Evolutionary conservation across 2,329 filamentous ascomycete species (phyloP).

Genomic region (Blastomyces parvus): DNA sequence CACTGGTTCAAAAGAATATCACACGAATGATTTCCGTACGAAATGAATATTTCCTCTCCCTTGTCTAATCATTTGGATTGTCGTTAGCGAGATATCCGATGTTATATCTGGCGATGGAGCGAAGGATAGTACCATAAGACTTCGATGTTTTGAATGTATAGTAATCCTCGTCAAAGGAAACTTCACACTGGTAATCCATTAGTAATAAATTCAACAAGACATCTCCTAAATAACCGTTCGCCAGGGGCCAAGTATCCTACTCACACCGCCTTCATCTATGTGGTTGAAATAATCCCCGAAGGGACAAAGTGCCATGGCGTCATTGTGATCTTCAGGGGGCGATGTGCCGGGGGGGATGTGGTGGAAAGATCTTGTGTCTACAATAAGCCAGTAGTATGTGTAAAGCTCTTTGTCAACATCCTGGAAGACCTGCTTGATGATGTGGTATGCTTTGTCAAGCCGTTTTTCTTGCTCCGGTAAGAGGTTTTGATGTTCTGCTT

Average conservation of each 20-base stretch:
- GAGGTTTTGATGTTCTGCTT: constrained; percentile 28
- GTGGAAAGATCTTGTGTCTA: constrained; percentile 53
- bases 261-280: constrained; percentile 33
- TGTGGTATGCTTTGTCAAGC: constrained; percentile 42
- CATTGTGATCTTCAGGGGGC: constrained; percentile 32
- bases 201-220: not conserved
- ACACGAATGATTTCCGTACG: constrained; percentile 36
- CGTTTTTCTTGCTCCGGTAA: constrained; percentile 46
- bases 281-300: constrained; percentile 43
- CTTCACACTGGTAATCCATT: constrained; percentile 26
- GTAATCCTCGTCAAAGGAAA: constrained; percentile 27
- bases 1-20: constrained; percentile 38
- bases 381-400: constrained; percentile 51
- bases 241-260: constrained; percentile 10
- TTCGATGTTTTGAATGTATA: constrained; percentile 30
- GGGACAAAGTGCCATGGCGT: constrained; percentile 39
- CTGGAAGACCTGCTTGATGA: constrained; percentile 37
- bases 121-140: constrained; percentile 22
- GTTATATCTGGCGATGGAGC: not conserved
- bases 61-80: constrained; percentile 19
- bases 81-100: not conserved
- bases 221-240: not conserved
- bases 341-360: constrained; percentile 40
- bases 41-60: constrained; percentile 38
- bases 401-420: constrained; percentile 36